These are phyloP conservation scores for Ophiostoma tasmaniense DNA, from an alignment of 2,329 filamentous ascomycete genomes.

Conservation along the genomic window DNA sequence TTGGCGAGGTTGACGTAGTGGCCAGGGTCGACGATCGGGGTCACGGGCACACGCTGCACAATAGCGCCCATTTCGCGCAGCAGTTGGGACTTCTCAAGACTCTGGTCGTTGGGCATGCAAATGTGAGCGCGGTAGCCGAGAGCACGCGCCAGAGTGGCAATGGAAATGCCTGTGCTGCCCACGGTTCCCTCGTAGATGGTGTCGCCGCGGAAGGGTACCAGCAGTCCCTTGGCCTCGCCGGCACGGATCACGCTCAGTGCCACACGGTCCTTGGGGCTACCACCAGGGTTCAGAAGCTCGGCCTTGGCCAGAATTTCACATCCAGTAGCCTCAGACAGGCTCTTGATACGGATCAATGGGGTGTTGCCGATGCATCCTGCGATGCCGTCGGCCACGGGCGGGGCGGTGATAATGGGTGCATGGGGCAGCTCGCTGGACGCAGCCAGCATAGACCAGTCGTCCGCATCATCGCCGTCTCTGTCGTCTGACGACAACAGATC, in stretches of 20 bases:
- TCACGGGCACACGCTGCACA: conserved; percentile 85
- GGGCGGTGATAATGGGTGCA: not conserved
- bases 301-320: conserved; percentile 88
- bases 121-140: conserved; percentile 89
- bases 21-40: conserved; percentile 83
- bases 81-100: conserved; percentile 78
- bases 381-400: conserved; percentile 60
- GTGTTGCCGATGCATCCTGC: conserved; percentile 92
- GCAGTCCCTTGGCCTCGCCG: conserved; percentile 68
- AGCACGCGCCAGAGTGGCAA: conserved; percentile 81
- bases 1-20: conserved; percentile 94
- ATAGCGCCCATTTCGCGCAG: conserved; percentile 81
- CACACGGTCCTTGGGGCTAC: conserved; percentile 90
- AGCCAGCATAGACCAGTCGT: conserved; percentile 19
- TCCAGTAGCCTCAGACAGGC: conserved; percentile 76
- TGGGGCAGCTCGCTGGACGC: conserved; percentile 7
- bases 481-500: not conserved
- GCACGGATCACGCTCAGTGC: conserved; percentile 79
- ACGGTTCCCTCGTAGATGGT: conserved; percentile 97
- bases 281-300: conserved; percentile 92
- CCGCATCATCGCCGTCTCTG: conserved; percentile 8
- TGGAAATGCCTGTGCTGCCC: conserved; percentile 89
- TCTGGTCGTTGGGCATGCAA: conserved; percentile 93
- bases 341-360: conserved; percentile 76
- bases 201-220: conserved; percentile 75